phyloP scores from a whole-genome alignment of 805 yeast species.

The Yarrowia deformans region DNA sequence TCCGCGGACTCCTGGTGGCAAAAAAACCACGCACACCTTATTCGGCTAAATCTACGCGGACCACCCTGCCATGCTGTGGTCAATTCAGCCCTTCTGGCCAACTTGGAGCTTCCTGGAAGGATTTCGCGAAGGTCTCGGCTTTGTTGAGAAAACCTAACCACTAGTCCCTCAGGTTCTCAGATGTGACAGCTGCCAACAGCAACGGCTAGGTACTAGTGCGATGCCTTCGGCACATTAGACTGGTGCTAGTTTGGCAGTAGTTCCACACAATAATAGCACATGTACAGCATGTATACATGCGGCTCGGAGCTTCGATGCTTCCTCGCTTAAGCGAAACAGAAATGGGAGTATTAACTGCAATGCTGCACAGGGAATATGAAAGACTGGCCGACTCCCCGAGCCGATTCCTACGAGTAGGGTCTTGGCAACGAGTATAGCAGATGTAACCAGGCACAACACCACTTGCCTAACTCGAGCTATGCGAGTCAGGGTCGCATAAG shows the following conservation, averaged over 20 bases:
- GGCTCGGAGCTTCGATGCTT: neutral
- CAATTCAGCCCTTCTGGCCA: neutral
- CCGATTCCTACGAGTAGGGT: too few species aligned
- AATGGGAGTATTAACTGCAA: neutral
- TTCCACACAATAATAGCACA: too few species aligned
- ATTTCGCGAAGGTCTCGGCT: neutral
- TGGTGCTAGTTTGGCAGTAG: neutral
- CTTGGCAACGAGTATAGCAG: too few species aligned
- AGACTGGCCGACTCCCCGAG: too few species aligned
- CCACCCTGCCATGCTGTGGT: neutral
- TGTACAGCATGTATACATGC: conserved; percentile 2
- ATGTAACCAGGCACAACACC: too few species aligned
- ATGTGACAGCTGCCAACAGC: conserved; percentile 5
- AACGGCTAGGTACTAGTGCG: conserved; percentile 25
- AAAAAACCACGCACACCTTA: neutral
- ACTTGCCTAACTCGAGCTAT: too few species aligned
- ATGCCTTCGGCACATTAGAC: conserved; percentile 15
- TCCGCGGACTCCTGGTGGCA: neutral
- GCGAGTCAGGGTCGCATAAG: too few species aligned
- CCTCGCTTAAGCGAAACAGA: neutral
- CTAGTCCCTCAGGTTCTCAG: neutral
- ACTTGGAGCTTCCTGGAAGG: neutral
- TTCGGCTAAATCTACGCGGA: neutral
- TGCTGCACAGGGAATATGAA: neutral
- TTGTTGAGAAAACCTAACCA: neutral